Base-by-base conservation (phyloP, 495 filamentous ascomycete species). In the Saxophila tyrrhenica region DNA sequence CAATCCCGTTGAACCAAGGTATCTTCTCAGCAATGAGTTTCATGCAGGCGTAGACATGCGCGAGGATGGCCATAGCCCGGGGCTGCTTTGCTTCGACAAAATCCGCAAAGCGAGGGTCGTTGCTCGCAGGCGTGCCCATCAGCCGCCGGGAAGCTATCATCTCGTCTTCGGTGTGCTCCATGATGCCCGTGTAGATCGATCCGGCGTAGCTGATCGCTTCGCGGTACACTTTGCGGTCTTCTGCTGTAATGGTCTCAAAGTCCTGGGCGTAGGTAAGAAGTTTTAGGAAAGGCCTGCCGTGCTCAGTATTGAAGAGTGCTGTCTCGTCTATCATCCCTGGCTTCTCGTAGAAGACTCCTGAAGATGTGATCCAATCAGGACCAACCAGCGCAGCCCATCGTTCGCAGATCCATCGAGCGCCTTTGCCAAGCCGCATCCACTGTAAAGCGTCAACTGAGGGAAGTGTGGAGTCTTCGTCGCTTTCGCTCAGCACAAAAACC, bases 41-140 rank as follows among this genome's bases (percentile, higher is more conserved):
- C 48, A 51, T 56, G 23, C 15, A 43, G 11, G 54, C 54, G 25
- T 51, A 56, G 13, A 50, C 9, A n/a, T 51, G 48, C n/a, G 48
- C 54, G 5, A 56, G 32, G 3, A 56, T 51, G 2, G 25, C 54
- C 48, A 56, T 23, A 1, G 54, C 54, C 17, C 54, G 47, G 5
- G 47, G 54, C 39, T 51, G 48, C 29, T 25, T 51, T 32, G 52
- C 25, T 21, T 51, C 54, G 1, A 51, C 48, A 35, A 56, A 15
- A 10, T 44, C 54, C 7, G 25, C 38, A 25, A 56, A 56, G 15
- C 54, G 7, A 9, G 24, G 39, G 2, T 52, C 49, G 19, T 21
- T 24, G 8, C 54, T 9, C 3, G 54, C 42, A 11, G 54, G 38
- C 39, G 42, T 43, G 5, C 46, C 38, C 9, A 51, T 5, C 1